A percentile compares a stretch with the other conserved stretches of the same genome.
phyloP scores from a whole-genome alignment of 306 rosid genomes.

The Geum urbanum region DNA sequence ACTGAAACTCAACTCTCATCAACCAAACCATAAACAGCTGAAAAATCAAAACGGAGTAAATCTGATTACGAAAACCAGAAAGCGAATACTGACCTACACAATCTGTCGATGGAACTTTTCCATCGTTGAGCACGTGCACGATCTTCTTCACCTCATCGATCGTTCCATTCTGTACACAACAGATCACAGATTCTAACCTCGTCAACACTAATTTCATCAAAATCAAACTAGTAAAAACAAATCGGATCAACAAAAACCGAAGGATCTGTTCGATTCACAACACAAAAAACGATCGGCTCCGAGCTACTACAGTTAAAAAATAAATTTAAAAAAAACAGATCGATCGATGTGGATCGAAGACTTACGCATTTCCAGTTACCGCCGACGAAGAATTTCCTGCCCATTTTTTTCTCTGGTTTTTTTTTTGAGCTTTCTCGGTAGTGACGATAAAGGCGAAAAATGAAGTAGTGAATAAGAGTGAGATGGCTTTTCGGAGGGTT shows the following conservation, averaged over 20 bases:
- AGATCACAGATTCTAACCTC: background rate
- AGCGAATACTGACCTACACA: constrained; percentile 56
- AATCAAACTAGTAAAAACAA: background rate
- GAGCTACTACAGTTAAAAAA: background rate
- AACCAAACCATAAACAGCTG: background rate
- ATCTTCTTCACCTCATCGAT: constrained; percentile 80
- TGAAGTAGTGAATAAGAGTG: too few species aligned
- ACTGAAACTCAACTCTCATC: background rate
- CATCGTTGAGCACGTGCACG: constrained; percentile 58
- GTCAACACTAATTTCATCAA: background rate
- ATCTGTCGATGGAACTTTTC: constrained; percentile 60
- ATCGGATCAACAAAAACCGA: background rate
- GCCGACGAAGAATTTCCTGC: constrained; percentile 49
- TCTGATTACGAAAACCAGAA: background rate
- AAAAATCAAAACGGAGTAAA: background rate
- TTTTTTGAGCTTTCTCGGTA: constrained; percentile 8
- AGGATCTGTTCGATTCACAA: too few species aligned
- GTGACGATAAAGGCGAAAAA: constrained; percentile 10
- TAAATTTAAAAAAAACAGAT: background rate
- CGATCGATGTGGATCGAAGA: constrained; percentile 1
- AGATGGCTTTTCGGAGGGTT: background rate
- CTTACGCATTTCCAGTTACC: constrained; percentile 64
- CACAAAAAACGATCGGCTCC: background rate
- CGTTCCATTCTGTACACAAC: constrained; percentile 62
- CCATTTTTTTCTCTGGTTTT: constrained; percentile 18